Conservation (phyloP, 1,284 basidiomycete species). For the Ustilago sp. region DNA sequence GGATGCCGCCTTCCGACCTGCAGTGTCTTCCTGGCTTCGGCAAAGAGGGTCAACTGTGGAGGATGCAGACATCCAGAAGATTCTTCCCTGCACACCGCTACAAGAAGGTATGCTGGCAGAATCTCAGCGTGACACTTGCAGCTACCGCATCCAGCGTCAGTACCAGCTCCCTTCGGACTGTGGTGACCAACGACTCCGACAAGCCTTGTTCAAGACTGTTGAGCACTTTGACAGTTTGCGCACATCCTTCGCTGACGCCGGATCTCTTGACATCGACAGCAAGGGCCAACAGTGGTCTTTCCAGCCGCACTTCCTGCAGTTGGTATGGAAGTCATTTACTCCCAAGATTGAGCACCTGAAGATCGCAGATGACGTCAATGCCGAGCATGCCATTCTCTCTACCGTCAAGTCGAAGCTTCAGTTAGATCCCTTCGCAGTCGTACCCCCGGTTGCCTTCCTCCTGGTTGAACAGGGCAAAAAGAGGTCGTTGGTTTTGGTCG, state of each 20-base stretch:
- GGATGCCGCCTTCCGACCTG: constrained; percentile 32
- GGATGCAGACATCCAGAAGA: constrained; percentile 15
- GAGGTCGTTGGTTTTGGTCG: constrained; percentile 32
- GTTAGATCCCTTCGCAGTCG: constrained; percentile 27
- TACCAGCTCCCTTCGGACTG: constrained; percentile 58
- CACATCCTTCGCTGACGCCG: constrained; percentile 55
- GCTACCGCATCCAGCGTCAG: constrained; percentile 59
- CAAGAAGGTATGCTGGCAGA: constrained; percentile 68
- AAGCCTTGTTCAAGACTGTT: constrained; percentile 36
- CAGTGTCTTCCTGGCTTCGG: constrained; percentile 22
- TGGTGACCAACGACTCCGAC: constrained; percentile 30
- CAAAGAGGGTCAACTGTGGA: background rate
- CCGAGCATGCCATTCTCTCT: constrained; percentile 19
- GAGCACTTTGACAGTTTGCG: constrained; percentile 54
- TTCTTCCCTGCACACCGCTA: constrained; percentile 58
- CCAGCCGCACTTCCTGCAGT: constrained; percentile 47
- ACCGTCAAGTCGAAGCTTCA: constrained; percentile 8
- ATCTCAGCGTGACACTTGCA: constrained; percentile 47
- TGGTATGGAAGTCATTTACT: constrained; percentile 36
- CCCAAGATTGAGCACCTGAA: constrained; percentile 19
- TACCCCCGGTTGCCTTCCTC: constrained; percentile 40
- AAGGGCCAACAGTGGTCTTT: constrained; percentile 31
- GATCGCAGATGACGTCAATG: constrained; percentile 10
- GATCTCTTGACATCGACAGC: constrained; percentile 19
- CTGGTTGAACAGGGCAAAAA: constrained; percentile 30